Percentiles rank a stretch among this genome's conserved stretches.
phyloP scores from a whole-genome alignment of 768 basidiomycete species.

The Stropharia rugosoannulata region DNA sequence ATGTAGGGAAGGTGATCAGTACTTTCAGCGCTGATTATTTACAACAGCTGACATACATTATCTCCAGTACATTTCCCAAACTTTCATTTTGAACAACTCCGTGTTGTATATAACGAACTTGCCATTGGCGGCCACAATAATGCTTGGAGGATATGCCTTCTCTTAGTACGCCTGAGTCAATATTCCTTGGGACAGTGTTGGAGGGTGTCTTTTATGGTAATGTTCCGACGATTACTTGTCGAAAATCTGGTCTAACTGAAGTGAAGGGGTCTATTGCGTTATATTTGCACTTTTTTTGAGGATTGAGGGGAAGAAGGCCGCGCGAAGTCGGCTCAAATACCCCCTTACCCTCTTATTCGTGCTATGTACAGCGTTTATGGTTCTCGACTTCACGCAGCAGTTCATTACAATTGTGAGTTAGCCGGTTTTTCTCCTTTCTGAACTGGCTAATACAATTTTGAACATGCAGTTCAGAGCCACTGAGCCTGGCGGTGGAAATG shows the following conservation, averaged over 20 bases:
- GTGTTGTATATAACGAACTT: too few relatives aligned
- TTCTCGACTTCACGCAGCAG: background rate
- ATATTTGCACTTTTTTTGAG: background rate
- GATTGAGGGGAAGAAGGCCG: background rate
- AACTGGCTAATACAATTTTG: background rate
- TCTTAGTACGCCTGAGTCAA: conserved; percentile 6
- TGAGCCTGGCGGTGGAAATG: background rate
- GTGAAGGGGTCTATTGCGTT: background rate
- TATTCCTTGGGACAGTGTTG: conserved; percentile 8
- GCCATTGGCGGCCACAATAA: too few relatives aligned
- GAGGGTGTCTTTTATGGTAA: conserved; percentile 9
- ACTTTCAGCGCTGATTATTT: too few relatives aligned
- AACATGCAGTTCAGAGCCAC: background rate
- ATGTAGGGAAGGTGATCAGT: too few relatives aligned
- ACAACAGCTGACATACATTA: too few relatives aligned
- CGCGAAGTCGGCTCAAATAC: background rate
- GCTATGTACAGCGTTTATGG: background rate
- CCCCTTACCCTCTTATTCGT: background rate
- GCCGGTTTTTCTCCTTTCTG: too few relatives aligned
- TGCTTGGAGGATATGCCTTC: background rate
- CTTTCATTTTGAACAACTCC: too few relatives aligned
- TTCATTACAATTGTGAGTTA: conserved; percentile 9
- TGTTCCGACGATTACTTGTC: background rate
- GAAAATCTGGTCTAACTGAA: background rate
- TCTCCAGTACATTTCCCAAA: too few relatives aligned